phyloP scores from a whole-genome alignment of 305 asterid species.

The Striga hermonthica region DNA sequence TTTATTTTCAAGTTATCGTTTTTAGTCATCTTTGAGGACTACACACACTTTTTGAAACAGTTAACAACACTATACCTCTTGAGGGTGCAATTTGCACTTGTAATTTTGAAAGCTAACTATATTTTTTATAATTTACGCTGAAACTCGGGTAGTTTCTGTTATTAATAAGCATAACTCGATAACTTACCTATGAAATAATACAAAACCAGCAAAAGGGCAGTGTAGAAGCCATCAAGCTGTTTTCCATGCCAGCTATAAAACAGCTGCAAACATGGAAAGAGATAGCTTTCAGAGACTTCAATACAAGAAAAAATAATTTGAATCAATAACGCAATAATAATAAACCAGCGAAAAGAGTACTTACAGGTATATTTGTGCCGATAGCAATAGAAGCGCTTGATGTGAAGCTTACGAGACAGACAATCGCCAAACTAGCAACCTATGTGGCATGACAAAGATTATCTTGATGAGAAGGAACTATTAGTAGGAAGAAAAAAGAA shows the following conservation, averaged over 20 bases:
- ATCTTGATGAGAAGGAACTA: background rate
- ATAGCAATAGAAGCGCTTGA: constrained; percentile 71
- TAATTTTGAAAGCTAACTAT: background rate
- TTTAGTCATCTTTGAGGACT: too few species aligned
- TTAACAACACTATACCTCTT: constrained; percentile 1
- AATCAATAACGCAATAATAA: constrained; percentile 1
- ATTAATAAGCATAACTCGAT: background rate
- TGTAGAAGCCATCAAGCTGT: constrained; percentile 31
- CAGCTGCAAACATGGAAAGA: constrained; percentile 39
- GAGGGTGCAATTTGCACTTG: background rate
- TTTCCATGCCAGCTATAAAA: constrained; percentile 45
- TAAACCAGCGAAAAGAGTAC: constrained; percentile 32
- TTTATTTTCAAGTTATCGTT: too few species aligned
- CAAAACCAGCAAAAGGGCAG: constrained; percentile 45
- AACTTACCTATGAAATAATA: constrained; percentile 52
- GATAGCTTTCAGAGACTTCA: constrained; percentile 10
- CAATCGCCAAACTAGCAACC: constrained; percentile 78
- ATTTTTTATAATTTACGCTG: background rate
- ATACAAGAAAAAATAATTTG: constrained; percentile 14
- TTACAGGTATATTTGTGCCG: constrained; percentile 74
- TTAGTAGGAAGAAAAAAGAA: background rate
- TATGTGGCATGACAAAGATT: constrained; percentile 21
- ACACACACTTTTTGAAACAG: background rate
- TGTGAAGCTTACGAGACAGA: constrained; percentile 72
- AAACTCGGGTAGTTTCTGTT: background rate